Evolutionary conservation across 371 early-diverging fungal species (phyloP).

Genomic region (Mucor mucedo): DNA sequence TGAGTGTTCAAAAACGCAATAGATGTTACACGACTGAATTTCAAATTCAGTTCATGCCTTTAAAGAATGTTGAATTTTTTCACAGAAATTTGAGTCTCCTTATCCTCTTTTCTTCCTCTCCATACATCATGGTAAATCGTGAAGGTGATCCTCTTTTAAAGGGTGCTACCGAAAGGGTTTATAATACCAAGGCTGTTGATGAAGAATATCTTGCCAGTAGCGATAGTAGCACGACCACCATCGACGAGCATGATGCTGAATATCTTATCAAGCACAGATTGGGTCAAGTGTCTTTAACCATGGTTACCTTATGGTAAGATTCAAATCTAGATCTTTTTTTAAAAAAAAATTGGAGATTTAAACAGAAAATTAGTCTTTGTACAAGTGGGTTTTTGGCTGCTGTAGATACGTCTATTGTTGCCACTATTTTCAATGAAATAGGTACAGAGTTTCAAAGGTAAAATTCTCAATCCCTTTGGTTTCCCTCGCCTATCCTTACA

Average conservation of each 20-base stretch:
- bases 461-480: background rate
- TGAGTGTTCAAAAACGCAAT: conserved; percentile 12
- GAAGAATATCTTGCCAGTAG: too few relatives aligned
- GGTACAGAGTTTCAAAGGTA: conserved; percentile 70
- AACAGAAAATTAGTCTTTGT: conserved; percentile 33
- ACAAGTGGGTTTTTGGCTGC: conserved; percentile 68
- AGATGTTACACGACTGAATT: background rate
- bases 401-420: conserved; percentile 78
- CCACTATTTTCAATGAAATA: conserved; percentile 79
- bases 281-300: conserved; percentile 13
- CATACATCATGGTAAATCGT: too few relatives aligned
- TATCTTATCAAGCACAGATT: conserved; percentile 19
- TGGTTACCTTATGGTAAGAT: conserved; percentile 21
- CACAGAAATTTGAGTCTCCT: too few relatives aligned
- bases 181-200: too few relatives aligned
- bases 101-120: too few relatives aligned
- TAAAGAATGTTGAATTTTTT: background rate
- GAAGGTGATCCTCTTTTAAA: too few relatives aligned
- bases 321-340: background rate
- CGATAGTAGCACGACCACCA: too few relatives aligned
- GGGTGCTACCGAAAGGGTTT: too few relatives aligned
- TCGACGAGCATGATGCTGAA: conserved; percentile 16
- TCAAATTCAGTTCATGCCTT: background rate
- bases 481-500: background rate
- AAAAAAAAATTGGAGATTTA: background rate